These are phyloP conservation scores for Ophiocordyceps camponoti-leonardi DNA, from an alignment of 2,329 filamentous ascomycete genomes.

Conservation along the genomic window DNA sequence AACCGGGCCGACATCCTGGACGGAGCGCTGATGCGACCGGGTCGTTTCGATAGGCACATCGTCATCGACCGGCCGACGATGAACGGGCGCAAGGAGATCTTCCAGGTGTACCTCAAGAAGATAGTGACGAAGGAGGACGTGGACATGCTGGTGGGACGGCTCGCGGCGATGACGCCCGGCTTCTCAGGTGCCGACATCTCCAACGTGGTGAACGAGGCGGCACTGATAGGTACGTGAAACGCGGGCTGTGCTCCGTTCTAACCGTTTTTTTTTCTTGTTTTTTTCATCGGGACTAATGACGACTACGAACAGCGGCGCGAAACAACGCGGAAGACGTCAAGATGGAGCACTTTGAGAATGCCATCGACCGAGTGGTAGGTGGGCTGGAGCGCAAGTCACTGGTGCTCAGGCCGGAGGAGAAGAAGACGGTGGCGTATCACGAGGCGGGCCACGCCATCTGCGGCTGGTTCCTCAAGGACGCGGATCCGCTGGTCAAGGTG, in stretches of 20 bases:
- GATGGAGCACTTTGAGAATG: constrained; percentile 90
- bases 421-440: constrained; percentile 92
- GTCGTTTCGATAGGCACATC: constrained; percentile 94
- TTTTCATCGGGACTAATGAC: background rate
- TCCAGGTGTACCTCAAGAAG: constrained; percentile 84
- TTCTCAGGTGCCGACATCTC: constrained; percentile 97
- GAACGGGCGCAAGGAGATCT: constrained; percentile 92
- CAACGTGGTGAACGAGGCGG: constrained; percentile 96
- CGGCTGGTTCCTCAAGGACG: constrained; percentile 91
- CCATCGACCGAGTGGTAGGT: constrained; percentile 92
- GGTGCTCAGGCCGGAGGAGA: constrained; percentile 83
- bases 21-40: constrained; percentile 88
- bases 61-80: constrained; percentile 89
- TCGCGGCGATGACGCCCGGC: constrained; percentile 83
- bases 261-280: constrained; percentile 10
- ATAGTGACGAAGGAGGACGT: constrained; percentile 86
- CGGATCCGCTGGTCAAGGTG: constrained; percentile 94
- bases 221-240: constrained; percentile 66
- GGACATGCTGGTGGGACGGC: constrained; percentile 71
- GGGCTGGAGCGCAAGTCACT: constrained; percentile 95
- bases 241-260: background rate
- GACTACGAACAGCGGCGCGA: constrained; percentile 50
- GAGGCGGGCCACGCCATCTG: constrained; percentile 97
- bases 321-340: constrained; percentile 62
- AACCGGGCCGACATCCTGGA: constrained; percentile 92